These are phyloP conservation scores for Aspergillus sp. DNA, from an alignment of 2,329 filamentous ascomycete species.

Conservation along the genomic window DNA sequence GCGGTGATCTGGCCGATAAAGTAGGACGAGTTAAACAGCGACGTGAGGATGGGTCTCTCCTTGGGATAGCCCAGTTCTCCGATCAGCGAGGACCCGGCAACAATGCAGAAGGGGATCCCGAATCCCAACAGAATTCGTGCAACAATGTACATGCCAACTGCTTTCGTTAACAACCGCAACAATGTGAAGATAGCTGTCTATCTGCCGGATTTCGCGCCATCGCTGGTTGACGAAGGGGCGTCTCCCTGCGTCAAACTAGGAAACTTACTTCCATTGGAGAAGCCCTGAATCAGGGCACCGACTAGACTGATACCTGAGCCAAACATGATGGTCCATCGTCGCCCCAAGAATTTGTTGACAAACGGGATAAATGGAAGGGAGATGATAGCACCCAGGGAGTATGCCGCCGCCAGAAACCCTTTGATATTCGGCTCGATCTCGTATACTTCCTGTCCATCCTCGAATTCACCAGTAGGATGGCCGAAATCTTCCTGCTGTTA, in stretches of 20 bases:
- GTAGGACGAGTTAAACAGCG: conserved; percentile 57
- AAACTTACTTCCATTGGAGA: conserved; percentile 46
- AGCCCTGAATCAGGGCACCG: conserved; percentile 58
- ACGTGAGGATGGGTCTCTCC: conserved; percentile 60
- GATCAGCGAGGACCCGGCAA: conserved; percentile 58
- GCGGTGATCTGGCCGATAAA: conserved; percentile 31
- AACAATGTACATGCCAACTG: conserved; percentile 60
- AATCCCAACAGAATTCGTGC: conserved; percentile 61
- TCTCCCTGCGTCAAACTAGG: conserved; percentile 4
- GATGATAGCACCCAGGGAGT: conserved; percentile 59
- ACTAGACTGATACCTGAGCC: conserved; percentile 56
- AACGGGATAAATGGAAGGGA: conserved; percentile 59
- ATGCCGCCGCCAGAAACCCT: conserved; percentile 60
- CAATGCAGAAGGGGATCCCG: conserved; percentile 61
- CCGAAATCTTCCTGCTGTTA: conserved; percentile 22
- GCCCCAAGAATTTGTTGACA: conserved; percentile 56
- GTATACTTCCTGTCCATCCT: conserved; percentile 19
- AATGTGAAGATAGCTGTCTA: background rate
- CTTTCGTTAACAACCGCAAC: background rate
- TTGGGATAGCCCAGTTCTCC: conserved; percentile 63
- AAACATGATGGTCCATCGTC: conserved; percentile 58
- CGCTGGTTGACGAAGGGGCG: too few species aligned
- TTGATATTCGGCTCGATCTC: conserved; percentile 22
- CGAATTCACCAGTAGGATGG: conserved; percentile 18
- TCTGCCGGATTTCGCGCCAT: too few species aligned